Evolutionary conservation across 2,329 filamentous ascomycete species (phyloP).

Genomic region (Xylaria sp.): DNA sequence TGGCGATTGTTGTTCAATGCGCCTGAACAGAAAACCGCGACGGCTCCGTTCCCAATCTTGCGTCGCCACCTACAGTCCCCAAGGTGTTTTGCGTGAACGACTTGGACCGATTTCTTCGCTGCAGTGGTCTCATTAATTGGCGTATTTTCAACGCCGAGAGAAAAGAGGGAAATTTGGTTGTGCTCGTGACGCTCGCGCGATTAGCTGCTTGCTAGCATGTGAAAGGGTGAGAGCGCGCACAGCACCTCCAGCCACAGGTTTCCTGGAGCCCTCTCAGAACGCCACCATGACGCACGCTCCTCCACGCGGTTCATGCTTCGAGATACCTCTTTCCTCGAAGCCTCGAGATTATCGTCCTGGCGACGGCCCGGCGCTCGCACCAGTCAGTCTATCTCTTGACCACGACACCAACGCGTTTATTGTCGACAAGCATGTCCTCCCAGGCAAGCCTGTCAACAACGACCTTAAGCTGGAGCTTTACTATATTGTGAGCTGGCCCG

Average conservation of each 20-base stretch:
- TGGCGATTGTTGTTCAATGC: slow-evolving; percentile 9
- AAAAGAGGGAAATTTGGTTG: background rate
- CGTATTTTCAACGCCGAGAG: background rate
- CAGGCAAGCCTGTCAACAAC: slow-evolving; percentile 47
- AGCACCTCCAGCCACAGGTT: slow-evolving; percentile 5
- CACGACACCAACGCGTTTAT: slow-evolving; percentile 68
- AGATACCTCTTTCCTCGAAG: slow-evolving; percentile 50
- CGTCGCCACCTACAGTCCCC: background rate
- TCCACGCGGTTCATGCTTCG: slow-evolving; percentile 39
- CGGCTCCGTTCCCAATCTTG: background rate
- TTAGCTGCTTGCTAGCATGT: slow-evolving; percentile 17
- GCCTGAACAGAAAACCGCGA: slow-evolving; percentile 25
- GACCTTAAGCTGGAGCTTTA: slow-evolving; percentile 56
- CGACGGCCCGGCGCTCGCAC: slow-evolving; percentile 60
- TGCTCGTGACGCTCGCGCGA: background rate
- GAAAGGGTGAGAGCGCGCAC: slow-evolving; percentile 14
- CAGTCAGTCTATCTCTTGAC: slow-evolving; percentile 59
- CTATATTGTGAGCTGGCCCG: slow-evolving; percentile 66
- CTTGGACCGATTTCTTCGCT: background rate
- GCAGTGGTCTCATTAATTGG: background rate
- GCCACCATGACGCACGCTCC: slow-evolving; percentile 37
- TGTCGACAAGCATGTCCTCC: slow-evolving; percentile 62
- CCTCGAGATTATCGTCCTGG: slow-evolving; percentile 57
- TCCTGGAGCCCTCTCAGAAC: background rate
- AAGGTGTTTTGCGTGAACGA: background rate